Evolutionary conservation across 1,139 yeast species (phyloP).

Genomic region (Arxiozyma bovina): DNA sequence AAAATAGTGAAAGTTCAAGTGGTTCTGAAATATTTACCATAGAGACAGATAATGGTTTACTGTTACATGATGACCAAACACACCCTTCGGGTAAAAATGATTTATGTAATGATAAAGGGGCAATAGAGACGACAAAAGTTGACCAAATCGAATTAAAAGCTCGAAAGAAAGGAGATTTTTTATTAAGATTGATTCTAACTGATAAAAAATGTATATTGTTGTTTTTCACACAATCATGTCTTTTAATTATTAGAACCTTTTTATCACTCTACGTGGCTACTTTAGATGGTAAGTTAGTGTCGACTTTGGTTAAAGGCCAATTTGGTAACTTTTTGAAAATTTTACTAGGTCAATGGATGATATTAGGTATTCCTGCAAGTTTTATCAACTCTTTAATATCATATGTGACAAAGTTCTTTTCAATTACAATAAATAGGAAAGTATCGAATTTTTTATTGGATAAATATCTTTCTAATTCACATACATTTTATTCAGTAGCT

Average conservation of each 20-base stretch:
- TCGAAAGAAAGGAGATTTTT: conserved; percentile 15
- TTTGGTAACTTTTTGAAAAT: conserved; percentile 53
- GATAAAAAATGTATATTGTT: conserved; percentile 26
- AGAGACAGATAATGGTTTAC: neutral
- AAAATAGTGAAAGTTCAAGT: neutral
- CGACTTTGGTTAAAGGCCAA: conserved; percentile 66
- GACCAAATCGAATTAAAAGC: neutral
- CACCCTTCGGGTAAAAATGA: neutral
- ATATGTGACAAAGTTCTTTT: conserved; percentile 61
- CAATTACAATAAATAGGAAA: conserved; percentile 56
- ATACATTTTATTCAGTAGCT: conserved; percentile 27
- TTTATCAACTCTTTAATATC: conserved; percentile 64
- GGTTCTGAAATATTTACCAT: neutral
- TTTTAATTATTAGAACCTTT: conserved; percentile 61
- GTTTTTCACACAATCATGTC: conserved; percentile 48
- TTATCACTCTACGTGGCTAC: conserved; percentile 78
- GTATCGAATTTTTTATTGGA: conserved; percentile 58
- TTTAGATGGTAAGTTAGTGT: conserved; percentile 78
- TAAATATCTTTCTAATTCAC: conserved; percentile 30
- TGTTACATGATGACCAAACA: neutral
- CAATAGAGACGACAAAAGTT: neutral
- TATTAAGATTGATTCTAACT: conserved; percentile 20
- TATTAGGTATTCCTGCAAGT: conserved; percentile 81
- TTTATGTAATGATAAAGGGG: neutral
- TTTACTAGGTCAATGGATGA: conserved; percentile 69